Conservation (phyloP, 768 basidiomycete species). For the Trametes cinnabarina region DNA sequence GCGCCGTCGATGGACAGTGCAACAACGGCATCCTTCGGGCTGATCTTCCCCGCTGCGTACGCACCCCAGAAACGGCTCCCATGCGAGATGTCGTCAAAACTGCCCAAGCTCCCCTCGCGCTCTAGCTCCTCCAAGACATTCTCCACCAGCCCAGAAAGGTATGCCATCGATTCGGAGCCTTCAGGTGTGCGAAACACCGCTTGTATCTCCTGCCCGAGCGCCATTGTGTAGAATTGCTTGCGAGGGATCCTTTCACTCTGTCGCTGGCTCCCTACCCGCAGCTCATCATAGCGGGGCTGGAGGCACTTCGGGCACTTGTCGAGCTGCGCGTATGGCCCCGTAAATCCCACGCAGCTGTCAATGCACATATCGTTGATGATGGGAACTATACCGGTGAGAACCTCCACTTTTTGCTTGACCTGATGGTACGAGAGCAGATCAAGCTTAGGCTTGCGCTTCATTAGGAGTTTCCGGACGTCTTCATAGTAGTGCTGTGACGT, state of each 20-base stretch:
- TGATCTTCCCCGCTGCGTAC: constrained; percentile 12
- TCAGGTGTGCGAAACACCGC: constrained; percentile 14
- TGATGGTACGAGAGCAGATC: not conserved
- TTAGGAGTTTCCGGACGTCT: not conserved
- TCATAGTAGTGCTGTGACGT: not conserved
- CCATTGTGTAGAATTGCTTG: constrained; percentile 20
- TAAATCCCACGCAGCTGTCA: not conserved
- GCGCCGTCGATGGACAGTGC: constrained; percentile 20
- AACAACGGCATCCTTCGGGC: constrained; percentile 7
- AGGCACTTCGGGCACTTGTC: constrained; percentile 18
- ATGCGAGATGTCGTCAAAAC: constrained; percentile 11
- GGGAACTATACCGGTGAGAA: not conserved
- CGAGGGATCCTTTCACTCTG: too few species aligned
- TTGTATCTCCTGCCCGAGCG: constrained; percentile 22
- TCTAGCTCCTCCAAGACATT: not conserved
- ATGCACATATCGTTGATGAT: not conserved
- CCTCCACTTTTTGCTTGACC: not conserved
- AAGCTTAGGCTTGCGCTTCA: not conserved
- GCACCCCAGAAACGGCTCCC: constrained; percentile 19
- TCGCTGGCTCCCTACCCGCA: not conserved
- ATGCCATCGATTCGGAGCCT: constrained; percentile 13
- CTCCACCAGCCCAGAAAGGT: constrained; percentile 1
- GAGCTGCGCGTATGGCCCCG: not conserved
- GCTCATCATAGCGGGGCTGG: constrained; percentile 14
- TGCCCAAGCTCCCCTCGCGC: not conserved